Percentiles rank a stretch among this genome's conserved stretches.
These are phyloP conservation scores for Scolecobasidium constrictum DNA, from an alignment of 2,329 filamentous ascomycete genomes.

Conservation along the genomic window DNA sequence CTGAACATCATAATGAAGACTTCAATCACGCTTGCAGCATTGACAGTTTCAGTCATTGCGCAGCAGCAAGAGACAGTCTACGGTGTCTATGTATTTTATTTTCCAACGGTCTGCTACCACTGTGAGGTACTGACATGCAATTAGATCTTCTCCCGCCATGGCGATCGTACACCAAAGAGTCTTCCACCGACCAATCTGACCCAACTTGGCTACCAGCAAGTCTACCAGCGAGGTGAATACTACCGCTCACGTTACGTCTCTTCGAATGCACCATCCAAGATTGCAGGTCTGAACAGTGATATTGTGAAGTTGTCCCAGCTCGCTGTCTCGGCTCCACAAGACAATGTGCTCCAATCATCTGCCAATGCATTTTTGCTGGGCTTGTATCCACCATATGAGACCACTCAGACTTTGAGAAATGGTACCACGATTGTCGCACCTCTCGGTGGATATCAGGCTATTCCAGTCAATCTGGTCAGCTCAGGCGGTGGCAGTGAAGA, in stretches of 20 bases:
- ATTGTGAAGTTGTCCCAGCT: slow-evolving; percentile 61
- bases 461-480: slow-evolving; percentile 56
- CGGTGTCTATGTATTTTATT: slow-evolving; percentile 7
- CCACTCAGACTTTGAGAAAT: slow-evolving; percentile 54
- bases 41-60: slow-evolving; percentile 26
- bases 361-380: slow-evolving; percentile 74
- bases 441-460: slow-evolving; percentile 72
- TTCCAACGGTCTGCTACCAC: no score
- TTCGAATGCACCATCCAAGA: slow-evolving; percentile 45
- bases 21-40: slow-evolving; percentile 31
- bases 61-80: slow-evolving; percentile 16
- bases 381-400: slow-evolving; percentile 68
- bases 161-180: slow-evolving; percentile 74
- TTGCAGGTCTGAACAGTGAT: slow-evolving; percentile 56
- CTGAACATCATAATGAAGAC: slow-evolving; percentile 4
- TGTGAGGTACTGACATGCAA: no score
- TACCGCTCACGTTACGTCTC: slow-evolving; percentile 69
- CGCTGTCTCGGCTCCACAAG: slow-evolving; percentile 57
- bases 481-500: slow-evolving; percentile 36
- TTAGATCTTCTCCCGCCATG: slow-evolving; percentile 84
- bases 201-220: slow-evolving; percentile 65
- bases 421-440: slow-evolving; percentile 56
- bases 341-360: slow-evolving; percentile 71
- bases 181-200: slow-evolving; percentile 64
- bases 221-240: slow-evolving; percentile 61